phyloP scores from a whole-genome alignment of 441 rosid genomes.

The Populus trichocarpa region DNA sequence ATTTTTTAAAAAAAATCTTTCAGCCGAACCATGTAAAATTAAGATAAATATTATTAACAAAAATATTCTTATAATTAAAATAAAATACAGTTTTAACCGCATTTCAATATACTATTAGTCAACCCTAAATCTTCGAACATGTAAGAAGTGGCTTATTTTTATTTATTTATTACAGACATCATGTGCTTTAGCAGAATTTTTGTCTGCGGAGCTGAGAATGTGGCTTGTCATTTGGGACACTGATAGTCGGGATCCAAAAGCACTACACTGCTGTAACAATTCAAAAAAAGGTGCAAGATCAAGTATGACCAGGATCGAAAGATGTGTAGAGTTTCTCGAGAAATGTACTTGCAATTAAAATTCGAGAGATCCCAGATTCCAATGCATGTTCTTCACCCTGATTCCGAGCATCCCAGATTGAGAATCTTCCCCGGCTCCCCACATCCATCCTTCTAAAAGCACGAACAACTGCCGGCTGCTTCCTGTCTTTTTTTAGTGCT shows the following conservation, averaged over 20 bases:
- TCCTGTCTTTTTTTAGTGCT: background rate
- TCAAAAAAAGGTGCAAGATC: background rate
- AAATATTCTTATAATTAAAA: no score
- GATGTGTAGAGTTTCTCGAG: conserved; percentile 12
- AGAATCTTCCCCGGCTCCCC: conserved; percentile 15
- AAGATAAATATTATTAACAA: no score
- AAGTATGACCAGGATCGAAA: conserved; percentile 6
- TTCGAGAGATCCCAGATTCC: conserved; percentile 12
- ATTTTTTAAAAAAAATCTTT: no score
- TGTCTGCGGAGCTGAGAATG: background rate
- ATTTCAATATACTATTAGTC: no score
- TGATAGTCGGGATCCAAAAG: background rate
- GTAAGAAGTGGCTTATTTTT: background rate
- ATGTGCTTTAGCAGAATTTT: background rate
- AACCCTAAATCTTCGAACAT: background rate
- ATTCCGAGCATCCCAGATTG: conserved; percentile 6
- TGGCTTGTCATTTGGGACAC: background rate
- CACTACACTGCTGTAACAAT: background rate
- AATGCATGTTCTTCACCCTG: background rate
- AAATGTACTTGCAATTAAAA: background rate
- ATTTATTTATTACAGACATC: no score
- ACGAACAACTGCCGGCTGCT: background rate
- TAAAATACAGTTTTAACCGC: no score
- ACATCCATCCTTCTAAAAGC: no score
- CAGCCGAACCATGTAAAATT: no score